Evolutionary conservation across 495 filamentous ascomycete species (phyloP).

Genomic region (Pseudevernia furfuracea): DNA sequence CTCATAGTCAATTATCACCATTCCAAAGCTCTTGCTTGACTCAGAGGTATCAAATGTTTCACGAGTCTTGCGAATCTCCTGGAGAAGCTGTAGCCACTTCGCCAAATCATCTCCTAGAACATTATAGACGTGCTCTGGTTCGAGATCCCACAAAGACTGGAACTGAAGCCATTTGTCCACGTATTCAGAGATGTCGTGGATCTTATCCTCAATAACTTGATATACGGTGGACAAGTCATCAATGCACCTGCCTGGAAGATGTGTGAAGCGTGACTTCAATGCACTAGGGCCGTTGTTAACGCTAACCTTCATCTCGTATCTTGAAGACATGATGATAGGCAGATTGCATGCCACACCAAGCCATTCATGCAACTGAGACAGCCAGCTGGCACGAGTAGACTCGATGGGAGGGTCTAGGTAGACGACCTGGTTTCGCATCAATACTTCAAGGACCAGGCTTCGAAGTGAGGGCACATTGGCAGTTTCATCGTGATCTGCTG

Average conservation of each 20-base stretch:
- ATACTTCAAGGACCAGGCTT: slow-evolving; percentile 74
- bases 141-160: slow-evolving; percentile 96
- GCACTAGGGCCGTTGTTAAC: slow-evolving; percentile 50
- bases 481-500: slow-evolving; percentile 37
- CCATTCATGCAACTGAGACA: slow-evolving; percentile 86
- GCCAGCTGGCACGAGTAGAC: slow-evolving; percentile 88
- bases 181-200: slow-evolving; percentile 68
- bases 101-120: slow-evolving; percentile 83
- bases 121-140: slow-evolving; percentile 89
- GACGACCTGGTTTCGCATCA: slow-evolving; percentile 93
- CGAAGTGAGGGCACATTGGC: slow-evolving; percentile 51
- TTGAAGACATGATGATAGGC: slow-evolving; percentile 83
- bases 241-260: slow-evolving; percentile 75
- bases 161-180: slow-evolving; percentile 98
- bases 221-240: slow-evolving; percentile 72
- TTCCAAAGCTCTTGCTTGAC: slow-evolving; percentile 81
- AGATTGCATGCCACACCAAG: slow-evolving; percentile 86
- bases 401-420: slow-evolving; percentile 90
- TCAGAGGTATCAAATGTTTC: slow-evolving; percentile 95
- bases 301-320: slow-evolving; percentile 80
- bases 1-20: slow-evolving; percentile 91
- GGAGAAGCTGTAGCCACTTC: slow-evolving; percentile 86
- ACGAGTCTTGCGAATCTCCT: slow-evolving; percentile 88
- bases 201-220: slow-evolving; percentile 65
- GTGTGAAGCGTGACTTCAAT: slow-evolving; percentile 68